Evolutionary conservation across 2,329 filamentous ascomycete species (phyloP), one percentile per base, ranked within the genome.

Genomic region (Epichloe hybrida): DNA sequence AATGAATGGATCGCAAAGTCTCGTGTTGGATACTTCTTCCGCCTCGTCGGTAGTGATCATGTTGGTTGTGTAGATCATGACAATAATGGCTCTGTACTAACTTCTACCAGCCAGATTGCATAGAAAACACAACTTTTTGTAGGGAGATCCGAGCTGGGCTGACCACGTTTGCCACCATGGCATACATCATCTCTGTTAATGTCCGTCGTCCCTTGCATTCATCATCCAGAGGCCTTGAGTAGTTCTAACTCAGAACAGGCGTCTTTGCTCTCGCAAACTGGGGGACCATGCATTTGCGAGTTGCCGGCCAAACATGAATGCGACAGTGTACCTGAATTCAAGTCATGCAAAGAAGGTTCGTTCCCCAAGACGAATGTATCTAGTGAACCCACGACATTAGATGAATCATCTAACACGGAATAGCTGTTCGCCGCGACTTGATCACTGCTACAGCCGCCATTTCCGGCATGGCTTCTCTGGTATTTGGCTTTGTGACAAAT

Each of bases 391-490:
- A 8, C n/a, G 13, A 20, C 21, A 50, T 21, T 17, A 17, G 12
- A 37, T 9, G 12, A 39, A 21, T 5, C n/a, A 17, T 12, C 53
- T 59, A 27, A 58, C 43, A 38, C 4, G 21, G 6, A 8, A 21
- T 50, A 74, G 81, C 73, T 43, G 66, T 94, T 54, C 83, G 86
- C 56, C 79, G 84, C 35, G 88, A 94, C 64, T 70, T 93, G 17
- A 81, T 93, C 52, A 94, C 88, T 1, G 85, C 86, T 3, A 94
- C 88, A 0, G 84, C 87, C n/a, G 86, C 86, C 9, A 79, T 93
- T 48, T 74, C 86, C 5, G 87, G 86, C 6, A 71, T 93, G 52
- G 77, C 84, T 1, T 85, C 83, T 23, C 82, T 94, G 58, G 72
- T 77, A 53, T 91, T 94, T 69, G 88, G 88, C 3, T 74, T 91